Evolutionary conservation across 164 flowering plant species (phyloP).

Genomic region (Nelumbo lutea): DNA sequence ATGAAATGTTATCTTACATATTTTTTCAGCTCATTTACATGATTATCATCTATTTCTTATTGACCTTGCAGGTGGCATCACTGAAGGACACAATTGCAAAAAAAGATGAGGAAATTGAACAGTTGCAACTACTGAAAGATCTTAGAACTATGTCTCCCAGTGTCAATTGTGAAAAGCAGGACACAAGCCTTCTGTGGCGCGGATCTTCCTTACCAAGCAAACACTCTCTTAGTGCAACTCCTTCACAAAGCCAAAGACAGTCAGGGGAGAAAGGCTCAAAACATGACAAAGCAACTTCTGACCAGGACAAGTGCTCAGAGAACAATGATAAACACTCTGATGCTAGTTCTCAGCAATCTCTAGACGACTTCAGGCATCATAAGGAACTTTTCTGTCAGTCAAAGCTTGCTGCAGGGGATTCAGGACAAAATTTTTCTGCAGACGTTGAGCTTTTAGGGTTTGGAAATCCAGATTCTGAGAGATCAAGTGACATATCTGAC

Average conservation of each 20-base stretch:
- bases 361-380: conserved; percentile 36
- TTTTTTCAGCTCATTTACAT: conserved; percentile 14
- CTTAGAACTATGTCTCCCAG: conserved; percentile 34
- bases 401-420: conserved; percentile 23
- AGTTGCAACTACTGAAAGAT: conserved; percentile 55
- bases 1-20: too few relatives aligned
- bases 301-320: conserved; percentile 48
- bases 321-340: conserved; percentile 40
- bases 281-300: conserved; percentile 34
- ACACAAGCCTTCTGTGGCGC: conserved; percentile 26
- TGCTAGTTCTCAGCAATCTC: conserved; percentile 34
- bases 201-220: conserved; percentile 52
- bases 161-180: conserved; percentile 30
- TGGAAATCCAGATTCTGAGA: conserved; percentile 47
- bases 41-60: conserved; percentile 25
- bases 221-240: conserved; percentile 32
- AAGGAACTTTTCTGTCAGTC: conserved; percentile 34
- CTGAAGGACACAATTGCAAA: conserved; percentile 73
- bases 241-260: conserved; percentile 21
- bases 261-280: conserved; percentile 25
- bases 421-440: conserved; percentile 26
- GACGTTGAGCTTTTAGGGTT: conserved; percentile 43
- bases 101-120: conserved; percentile 88
- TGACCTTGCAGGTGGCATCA: conserved; percentile 56
- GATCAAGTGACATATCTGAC: conserved; percentile 62